Conservation (phyloP, 768 basidiomycete species). For the Cystobasidium tubakii region DNA sequence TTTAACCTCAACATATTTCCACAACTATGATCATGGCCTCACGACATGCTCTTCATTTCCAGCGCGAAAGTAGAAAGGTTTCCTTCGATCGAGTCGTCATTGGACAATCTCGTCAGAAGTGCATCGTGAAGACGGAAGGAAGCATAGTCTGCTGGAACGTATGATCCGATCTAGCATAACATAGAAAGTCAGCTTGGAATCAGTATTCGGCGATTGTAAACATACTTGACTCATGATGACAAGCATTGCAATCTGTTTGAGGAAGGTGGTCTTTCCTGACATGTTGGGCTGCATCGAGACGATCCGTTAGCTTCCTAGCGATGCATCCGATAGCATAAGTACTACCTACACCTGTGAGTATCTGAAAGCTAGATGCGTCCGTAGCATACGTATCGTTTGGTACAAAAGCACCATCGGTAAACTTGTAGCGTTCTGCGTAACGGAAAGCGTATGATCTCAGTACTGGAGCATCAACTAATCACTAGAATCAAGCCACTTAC, state of each 20-base stretch:
- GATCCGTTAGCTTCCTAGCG: not conserved
- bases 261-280: slow-evolving; percentile 75
- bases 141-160: slow-evolving; percentile 84
- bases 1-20: no score
- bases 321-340: not conserved
- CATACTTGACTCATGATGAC: slow-evolving; percentile 77
- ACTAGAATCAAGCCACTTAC: not conserved
- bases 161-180: slow-evolving; percentile 43
- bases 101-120: slow-evolving; percentile 78
- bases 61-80: slow-evolving; percentile 88
- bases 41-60: slow-evolving; percentile 86
- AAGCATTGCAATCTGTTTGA: slow-evolving; percentile 78
- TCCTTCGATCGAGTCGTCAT: slow-evolving; percentile 87
- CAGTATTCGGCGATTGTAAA: no score
- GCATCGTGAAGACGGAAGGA: slow-evolving; percentile 80
- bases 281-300: slow-evolving; percentile 7
- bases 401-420: slow-evolving; percentile 55
- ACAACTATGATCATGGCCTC: no score
- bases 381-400: slow-evolving; percentile 88
- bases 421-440: slow-evolving; percentile 51
- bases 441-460: slow-evolving; percentile 40
- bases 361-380: slow-evolving; percentile 75
- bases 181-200: not conserved
- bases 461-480: not conserved
- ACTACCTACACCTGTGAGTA: slow-evolving; percentile 53